Base-by-base conservation (phyloP, 306 rosid genomes). In the Ormosia semicastrata region DNA sequence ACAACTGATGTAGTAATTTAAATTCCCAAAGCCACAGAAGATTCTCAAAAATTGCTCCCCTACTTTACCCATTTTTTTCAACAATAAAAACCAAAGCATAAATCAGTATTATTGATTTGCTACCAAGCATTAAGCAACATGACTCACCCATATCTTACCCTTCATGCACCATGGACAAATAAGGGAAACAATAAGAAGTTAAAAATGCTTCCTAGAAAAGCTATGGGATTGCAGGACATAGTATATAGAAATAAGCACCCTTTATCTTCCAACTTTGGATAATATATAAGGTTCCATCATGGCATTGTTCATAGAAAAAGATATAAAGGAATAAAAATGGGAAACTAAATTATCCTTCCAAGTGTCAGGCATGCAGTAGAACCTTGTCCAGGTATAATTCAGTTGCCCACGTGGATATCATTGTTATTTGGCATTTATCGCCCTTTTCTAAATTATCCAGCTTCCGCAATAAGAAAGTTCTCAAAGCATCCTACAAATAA, bases 361-460 rank as follows among this genome's bases (percentile, higher is more conserved):
- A 83, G 60, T 43, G 77, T 14, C 47, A 78, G 18, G 84, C 53
- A 82, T 77, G 60, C 37, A 79, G 76, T 59, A 63, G 73, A 85
- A 95, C 99, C 98, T 95, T 93, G 83, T 95, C 99, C 93, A 95
- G 80, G 89, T 93, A 95, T 82, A 95, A 88, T 75, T 95, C 99
- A 85, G 98, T 92, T 80, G 97, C 71, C 98, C 98, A 95, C 17
- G 99, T 93, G 84, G 99, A 93, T 83, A 95, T 93, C 99, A 95
- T 95, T 78, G 99, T 95, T 90, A 95, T 90, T 81, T 93, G 99
- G 92, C 99, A 93, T 87, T 91, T 95, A 88, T 95, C 98, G 49
- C 85, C 94, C 88, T 90, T 89, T 12, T 86, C 85, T 75, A 95
- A 92, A 85, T 86, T 86, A 86, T 95, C 98, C 65, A 95, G 94